A percentile compares a stretch with the other conserved stretches of the same genome.
phyloP scores from a whole-genome alignment of 2,329 filamentous ascomycete species.

The Verticillium dahliae region DNA sequence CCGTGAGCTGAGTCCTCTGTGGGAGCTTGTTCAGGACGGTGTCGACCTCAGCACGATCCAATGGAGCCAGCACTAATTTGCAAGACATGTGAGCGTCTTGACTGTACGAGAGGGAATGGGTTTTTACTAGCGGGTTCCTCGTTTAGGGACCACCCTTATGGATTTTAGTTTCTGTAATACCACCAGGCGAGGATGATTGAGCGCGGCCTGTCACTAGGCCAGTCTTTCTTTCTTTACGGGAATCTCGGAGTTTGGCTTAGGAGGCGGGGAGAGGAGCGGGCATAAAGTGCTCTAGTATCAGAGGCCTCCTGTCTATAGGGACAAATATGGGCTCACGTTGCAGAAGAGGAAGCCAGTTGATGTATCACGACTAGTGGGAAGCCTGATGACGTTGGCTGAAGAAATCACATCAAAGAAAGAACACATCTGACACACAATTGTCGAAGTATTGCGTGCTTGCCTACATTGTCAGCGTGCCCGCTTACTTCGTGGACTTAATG shows the following conservation, averaged over 20 bases:
- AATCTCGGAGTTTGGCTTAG: background rate
- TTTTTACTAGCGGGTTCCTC: background rate
- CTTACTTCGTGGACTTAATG: no score
- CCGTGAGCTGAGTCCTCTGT: conserved; percentile 88
- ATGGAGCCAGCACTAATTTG: conserved; percentile 85
- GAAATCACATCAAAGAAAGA: background rate
- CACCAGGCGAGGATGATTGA: background rate
- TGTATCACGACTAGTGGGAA: background rate
- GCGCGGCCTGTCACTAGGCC: background rate
- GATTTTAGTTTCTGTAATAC: background rate
- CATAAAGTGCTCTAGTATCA: background rate
- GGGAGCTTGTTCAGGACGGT: conserved; percentile 97
- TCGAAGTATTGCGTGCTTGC: background rate
- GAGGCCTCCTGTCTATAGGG: background rate
- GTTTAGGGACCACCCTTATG: background rate
- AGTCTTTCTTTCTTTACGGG: background rate
- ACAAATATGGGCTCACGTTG: background rate
- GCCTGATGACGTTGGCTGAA: background rate
- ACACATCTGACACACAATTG: background rate
- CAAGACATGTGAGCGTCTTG: background rate
- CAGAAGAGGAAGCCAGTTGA: background rate
- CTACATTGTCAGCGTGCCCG: background rate
- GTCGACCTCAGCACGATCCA: conserved; percentile 93
- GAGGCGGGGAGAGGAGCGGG: background rate
- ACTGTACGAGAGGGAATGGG: background rate